Conservation (phyloP, 257 asterid genomes). For the Handroanthus guayacan region DNA sequence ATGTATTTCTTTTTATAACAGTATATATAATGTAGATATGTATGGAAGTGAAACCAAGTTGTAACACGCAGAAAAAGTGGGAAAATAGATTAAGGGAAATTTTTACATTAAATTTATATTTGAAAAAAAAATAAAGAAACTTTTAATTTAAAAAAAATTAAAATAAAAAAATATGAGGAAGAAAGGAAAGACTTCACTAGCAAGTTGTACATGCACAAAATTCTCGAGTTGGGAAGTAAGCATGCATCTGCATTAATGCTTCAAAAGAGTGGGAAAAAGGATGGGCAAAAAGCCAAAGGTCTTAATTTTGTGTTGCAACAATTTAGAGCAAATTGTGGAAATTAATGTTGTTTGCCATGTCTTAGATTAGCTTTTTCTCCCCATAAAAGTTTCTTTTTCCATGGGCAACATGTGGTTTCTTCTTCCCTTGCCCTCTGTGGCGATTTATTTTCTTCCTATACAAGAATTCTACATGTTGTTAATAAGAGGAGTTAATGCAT, state of each 20-base stretch:
- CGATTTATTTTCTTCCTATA: not conserved
- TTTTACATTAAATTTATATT: not conserved
- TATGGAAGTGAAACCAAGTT: not conserved
- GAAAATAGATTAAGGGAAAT: not conserved
- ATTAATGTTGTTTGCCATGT: constrained; percentile 32
- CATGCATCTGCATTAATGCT: not conserved
- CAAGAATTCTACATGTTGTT: not conserved
- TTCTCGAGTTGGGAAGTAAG: constrained; percentile 30
- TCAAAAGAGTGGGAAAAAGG: constrained; percentile 12
- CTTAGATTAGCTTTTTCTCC: not conserved
- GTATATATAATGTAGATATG: no score
- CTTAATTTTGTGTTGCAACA: constrained; percentile 15
- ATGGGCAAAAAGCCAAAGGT: constrained; percentile 4
- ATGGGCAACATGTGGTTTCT: not conserved
- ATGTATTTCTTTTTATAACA: no score
- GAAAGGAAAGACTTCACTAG: not conserved
- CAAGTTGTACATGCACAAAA: not conserved
- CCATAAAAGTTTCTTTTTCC: not conserved
- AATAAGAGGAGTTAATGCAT: no score
- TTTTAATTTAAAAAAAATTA: not conserved
- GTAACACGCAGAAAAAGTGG: not conserved
- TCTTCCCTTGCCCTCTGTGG: not conserved
- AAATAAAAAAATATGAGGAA: not conserved
- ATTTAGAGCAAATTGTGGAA: constrained; percentile 30
- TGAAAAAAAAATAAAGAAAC: not conserved